Conservation (phyloP, 768 basidiomycete species). For the Naganishia vishniacii region DNA sequence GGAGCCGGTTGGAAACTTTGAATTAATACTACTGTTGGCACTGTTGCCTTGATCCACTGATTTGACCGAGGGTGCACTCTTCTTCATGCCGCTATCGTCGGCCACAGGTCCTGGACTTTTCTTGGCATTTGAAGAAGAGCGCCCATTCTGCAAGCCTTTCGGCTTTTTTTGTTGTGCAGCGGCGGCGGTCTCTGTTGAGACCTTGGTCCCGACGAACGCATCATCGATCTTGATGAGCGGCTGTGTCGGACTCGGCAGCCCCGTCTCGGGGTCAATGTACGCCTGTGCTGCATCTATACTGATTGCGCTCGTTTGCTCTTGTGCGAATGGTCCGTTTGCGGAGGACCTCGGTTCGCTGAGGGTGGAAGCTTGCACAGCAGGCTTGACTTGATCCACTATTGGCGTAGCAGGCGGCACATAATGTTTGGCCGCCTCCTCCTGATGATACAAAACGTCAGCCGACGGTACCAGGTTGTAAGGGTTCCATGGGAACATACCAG, state of each 20-base stretch:
- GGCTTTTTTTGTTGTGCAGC: background rate
- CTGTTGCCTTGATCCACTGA: background rate
- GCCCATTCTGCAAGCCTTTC: background rate
- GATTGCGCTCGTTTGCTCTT: background rate
- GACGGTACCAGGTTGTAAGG: background rate
- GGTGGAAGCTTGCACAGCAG: background rate
- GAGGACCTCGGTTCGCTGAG: too few species aligned
- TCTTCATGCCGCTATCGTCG: background rate
- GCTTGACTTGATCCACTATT: background rate
- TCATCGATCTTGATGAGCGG: background rate
- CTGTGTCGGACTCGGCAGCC: conserved; percentile 15
- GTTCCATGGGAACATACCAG: background rate
- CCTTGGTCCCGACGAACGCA: background rate
- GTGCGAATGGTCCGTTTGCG: background rate
- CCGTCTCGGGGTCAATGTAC: conserved; percentile 6
- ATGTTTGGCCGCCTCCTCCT: conserved; percentile 14
- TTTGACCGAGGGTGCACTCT: background rate
- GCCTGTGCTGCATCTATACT: background rate
- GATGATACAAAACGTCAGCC: background rate
- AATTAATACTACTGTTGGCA: background rate
- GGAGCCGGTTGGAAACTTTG: conserved; percentile 6
- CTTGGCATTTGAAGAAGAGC: too few species aligned
- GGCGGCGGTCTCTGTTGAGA: too few species aligned
- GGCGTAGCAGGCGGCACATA: conserved; percentile 2
- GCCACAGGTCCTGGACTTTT: too few species aligned